Evolutionary conservation across 179 eudicot genomes (phyloP).

Genomic region (Vitellaria paradoxa): DNA sequence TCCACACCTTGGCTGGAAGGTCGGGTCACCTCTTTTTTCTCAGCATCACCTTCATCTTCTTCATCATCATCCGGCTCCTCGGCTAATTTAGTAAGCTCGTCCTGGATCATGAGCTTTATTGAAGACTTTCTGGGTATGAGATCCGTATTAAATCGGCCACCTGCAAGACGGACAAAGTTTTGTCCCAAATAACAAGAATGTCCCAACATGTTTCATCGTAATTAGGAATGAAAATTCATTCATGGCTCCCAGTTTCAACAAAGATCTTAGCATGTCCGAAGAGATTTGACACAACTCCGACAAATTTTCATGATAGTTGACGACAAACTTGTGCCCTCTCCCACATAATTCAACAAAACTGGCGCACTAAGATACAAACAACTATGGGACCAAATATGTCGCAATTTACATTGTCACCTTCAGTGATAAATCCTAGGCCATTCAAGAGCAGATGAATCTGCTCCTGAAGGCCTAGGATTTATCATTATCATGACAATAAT

Average conservation of each 20-base stretch:
- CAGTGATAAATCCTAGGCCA: not conserved
- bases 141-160: constrained; percentile 51
- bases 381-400: not conserved
- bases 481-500: not conserved
- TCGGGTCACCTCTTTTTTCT: constrained; percentile 37
- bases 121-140: constrained; percentile 56
- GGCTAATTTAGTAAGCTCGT: constrained; percentile 82
- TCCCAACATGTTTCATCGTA: not conserved
- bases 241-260: not conserved
- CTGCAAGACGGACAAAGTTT: constrained; percentile 35
- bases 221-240: not conserved
- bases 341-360: no score
- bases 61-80: constrained; percentile 85
- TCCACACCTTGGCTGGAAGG: constrained; percentile 41
- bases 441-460: not conserved
- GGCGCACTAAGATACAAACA: not conserved
- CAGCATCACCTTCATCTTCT: constrained; percentile 49
- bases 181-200: not conserved
- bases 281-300: not conserved
- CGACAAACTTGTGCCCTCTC: not conserved
- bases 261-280: not conserved
- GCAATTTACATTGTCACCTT: not conserved
- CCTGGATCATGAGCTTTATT: constrained; percentile 83
- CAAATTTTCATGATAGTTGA: no score
- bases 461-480: not conserved